Percentiles rank a stretch among this genome's conserved stretches.
phyloP scores from a whole-genome alignment of 352 stramenopile species.

The Phytophthora colocasiae region DNA sequence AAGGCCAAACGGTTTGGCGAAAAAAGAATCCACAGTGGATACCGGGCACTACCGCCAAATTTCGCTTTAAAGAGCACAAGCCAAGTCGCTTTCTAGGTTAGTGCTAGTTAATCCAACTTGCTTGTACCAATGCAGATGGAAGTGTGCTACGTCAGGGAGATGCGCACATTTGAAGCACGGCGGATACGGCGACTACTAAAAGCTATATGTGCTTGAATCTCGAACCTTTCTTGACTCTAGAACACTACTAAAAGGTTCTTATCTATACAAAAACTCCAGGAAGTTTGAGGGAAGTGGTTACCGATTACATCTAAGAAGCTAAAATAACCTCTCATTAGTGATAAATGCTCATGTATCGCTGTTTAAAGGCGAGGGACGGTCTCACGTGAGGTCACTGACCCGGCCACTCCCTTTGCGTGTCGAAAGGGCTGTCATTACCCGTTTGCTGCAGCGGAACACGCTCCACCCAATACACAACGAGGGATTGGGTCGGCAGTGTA shows the following conservation, averaged over 20 bases:
- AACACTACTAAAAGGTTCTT: too few relatives aligned
- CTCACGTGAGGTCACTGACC: constrained; percentile 1
- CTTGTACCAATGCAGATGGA: background rate
- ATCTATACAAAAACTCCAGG: too few relatives aligned
- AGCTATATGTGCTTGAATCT: constrained; percentile 30
- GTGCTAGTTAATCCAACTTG: background rate
- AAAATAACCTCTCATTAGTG: background rate
- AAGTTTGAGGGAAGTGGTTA: too few relatives aligned
- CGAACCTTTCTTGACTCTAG: background rate
- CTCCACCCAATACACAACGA: constrained; percentile 10
- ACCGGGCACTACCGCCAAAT: background rate
- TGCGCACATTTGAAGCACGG: constrained; percentile 1
- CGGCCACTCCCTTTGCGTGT: constrained; percentile 8
- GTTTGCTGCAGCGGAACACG: constrained; percentile 4
- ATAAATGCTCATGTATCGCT: background rate
- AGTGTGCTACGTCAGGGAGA: constrained; percentile 3
- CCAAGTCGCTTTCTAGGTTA: background rate
- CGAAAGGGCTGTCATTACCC: background rate
- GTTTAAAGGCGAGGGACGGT: constrained; percentile 7
- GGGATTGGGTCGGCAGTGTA: constrained; percentile 8
- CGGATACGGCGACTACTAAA: constrained; percentile 17
- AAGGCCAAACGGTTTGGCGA: background rate
- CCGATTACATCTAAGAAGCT: too few relatives aligned
- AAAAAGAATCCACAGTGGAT: background rate
- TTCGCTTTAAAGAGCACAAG: background rate